A percentile compares a stretch with the other conserved stretches of the same genome.
Evolutionary conservation across 208 protist species (phyloP).

Genomic region (Histomonas meleagridis): DNA sequence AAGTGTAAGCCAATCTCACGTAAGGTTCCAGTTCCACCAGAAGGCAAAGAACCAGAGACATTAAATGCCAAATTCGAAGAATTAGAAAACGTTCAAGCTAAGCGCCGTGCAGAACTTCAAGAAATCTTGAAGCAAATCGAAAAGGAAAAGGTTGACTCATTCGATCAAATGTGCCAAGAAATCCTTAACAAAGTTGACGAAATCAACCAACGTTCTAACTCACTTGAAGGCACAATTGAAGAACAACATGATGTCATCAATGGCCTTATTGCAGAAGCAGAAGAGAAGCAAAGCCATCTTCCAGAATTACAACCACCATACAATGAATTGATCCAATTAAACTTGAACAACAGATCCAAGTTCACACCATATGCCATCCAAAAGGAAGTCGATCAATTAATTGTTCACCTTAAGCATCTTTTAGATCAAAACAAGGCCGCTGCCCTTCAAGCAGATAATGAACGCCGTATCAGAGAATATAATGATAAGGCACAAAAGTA

Average conservation of each 20-base stretch:
- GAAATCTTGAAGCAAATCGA: not conserved
- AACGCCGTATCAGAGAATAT: not conserved
- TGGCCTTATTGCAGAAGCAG: not conserved
- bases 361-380: not conserved
- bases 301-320: not conserved
- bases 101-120: not conserved
- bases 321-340: not conserved
- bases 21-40: not conserved
- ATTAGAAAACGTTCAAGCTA: not conserved
- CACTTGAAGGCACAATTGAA: not conserved
- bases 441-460: not conserved
- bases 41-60: not conserved
- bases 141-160: not conserved
- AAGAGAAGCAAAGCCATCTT: not conserved
- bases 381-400: not conserved
- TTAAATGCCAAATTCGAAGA: not conserved
- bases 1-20: not conserved
- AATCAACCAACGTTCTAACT: not conserved
- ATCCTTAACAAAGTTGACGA: not conserved
- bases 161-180: not conserved
- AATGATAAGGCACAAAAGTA: not conserved
- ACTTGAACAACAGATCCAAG: not conserved
- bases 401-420: not conserved
- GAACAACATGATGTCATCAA: not conserved
- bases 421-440: not conserved